Base-by-base conservation (phyloP, 2,329 filamentous ascomycete genomes). In the Pyrenophora seminiperda region DNA sequence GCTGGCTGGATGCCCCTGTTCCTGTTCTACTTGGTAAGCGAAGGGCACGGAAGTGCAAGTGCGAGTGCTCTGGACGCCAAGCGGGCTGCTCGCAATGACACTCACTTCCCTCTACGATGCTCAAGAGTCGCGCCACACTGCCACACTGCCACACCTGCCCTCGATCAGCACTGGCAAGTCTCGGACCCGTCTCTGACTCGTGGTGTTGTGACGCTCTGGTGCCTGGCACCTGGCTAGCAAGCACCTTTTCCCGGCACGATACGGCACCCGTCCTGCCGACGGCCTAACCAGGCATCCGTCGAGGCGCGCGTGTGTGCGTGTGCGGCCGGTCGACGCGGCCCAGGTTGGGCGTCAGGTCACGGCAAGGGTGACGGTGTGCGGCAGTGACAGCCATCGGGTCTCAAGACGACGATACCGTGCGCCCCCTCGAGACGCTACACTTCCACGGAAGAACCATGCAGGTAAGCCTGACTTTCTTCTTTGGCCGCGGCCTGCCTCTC, bases 401-500 rank as follows among this genome's bases (percentile, higher is more conserved):
- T 58, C 59, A 52, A 44, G 45, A 58, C 50, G 46, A 61, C 62
- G 63, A 61, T 54, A 65, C 59, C 61, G 66, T 69, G 67, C 66
- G 58, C 61, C 47, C 54, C 57, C 49, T 55, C 59, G 48, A 57
- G 53, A 57, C 59, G 41, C 56, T 50, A 53, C 59, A 59, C 57
- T 60, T 60, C 54, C 59, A 58, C 62, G 48, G 45, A 49, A 50
- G 56, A 56, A 55, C 56, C 59, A 70, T 70, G 67, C 66, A 70
- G 66, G 67, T 70, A 60, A 70, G 67, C 62, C 50, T 54, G 36
- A 34, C 42, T 57, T 53, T 43, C 41, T 44, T 39, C 29, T 24
- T 39, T 51, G 49, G 46, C 45, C 37, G 38, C 52, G 46, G 29
- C 46, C 41, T 36, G 39, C 46, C 38, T 32, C 59, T 48, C 47